These are phyloP conservation scores for Xylariales sp. DNA, from an alignment of 2,329 filamentous ascomycete genomes.

Conservation along the genomic window DNA sequence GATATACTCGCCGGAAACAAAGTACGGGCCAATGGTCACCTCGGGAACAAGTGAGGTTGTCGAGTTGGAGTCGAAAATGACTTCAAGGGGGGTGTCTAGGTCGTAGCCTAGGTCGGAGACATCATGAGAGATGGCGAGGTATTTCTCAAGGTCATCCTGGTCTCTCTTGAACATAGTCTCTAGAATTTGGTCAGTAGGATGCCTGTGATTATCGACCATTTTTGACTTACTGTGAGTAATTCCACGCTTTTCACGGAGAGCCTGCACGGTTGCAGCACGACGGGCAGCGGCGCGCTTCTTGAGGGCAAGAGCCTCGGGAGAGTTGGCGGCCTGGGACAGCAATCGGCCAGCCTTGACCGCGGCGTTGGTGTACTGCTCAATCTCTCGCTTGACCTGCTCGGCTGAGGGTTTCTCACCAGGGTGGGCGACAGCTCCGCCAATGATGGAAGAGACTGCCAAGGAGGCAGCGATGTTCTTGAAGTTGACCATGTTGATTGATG, in stretches of 20 bases:
- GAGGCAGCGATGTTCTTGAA: conserved; percentile 20
- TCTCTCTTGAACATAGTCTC: conserved; percentile 23
- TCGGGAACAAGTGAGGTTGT: conserved; percentile 24
- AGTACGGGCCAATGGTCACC: conserved; percentile 26
- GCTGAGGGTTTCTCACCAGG: conserved; percentile 28
- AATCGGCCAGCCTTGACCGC: conserved; percentile 30
- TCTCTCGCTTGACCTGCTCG: conserved; percentile 25
- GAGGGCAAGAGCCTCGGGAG: conserved; percentile 30
- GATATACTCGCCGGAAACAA: conserved; percentile 32
- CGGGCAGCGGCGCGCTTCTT: conserved; percentile 32
- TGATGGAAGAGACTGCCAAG: conserved; percentile 19
- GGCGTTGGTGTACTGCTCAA: conserved; percentile 28
- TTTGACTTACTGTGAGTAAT: conserved; percentile 18
- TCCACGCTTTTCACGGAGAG: conserved; percentile 31
- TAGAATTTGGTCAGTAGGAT: conserved; percentile 11
- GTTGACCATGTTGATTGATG: conserved; percentile 29
- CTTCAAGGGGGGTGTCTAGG: conserved; percentile 30
- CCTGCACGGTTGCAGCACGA: conserved; percentile 30
- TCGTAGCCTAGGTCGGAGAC: conserved; percentile 24
- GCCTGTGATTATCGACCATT: not conserved
- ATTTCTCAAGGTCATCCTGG: conserved; percentile 20
- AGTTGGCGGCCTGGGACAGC: conserved; percentile 30
- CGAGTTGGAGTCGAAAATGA: conserved; percentile 25
- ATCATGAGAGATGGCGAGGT: conserved; percentile 21
- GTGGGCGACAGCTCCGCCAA: conserved; percentile 27